Conservation (phyloP, 257 asterid species). For the Nicotiana obtusifolia region DNA sequence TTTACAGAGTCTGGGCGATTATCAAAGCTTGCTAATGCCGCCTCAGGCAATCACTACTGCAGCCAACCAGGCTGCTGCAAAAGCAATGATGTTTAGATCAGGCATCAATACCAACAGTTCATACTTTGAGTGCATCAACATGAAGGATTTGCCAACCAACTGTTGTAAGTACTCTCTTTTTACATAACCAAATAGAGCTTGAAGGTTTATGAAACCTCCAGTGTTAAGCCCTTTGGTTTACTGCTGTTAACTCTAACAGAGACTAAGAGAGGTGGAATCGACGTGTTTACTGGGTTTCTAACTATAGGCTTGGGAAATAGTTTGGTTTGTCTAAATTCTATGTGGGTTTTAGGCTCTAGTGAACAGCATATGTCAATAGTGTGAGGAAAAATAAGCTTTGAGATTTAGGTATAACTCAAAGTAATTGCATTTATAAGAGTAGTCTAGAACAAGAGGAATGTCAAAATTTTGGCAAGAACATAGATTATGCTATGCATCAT, state of each 20-base stretch:
- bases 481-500: not conserved
- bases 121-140: conserved; percentile 64
- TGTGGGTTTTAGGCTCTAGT: not conserved
- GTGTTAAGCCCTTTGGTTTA: not conserved
- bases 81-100: conserved; percentile 74
- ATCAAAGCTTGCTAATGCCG: conserved; percentile 74
- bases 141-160: conserved; percentile 58
- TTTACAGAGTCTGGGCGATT: conserved; percentile 65
- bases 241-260: not conserved
- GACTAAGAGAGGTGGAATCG: not conserved
- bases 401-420: not conserved
- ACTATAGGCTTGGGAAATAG: not conserved
- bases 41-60: conserved; percentile 65
- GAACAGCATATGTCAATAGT: not conserved
- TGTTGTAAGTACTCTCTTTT: conserved; percentile 53
- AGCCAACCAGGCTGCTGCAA: conserved; percentile 91
- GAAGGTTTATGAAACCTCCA: not conserved
- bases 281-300: not conserved
- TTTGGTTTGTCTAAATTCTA: not conserved
- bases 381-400: conserved; percentile 1
- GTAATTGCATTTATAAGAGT: not conserved
- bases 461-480: not conserved
- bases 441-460: not conserved
- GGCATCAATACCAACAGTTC: conserved; percentile 46
- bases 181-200: not conserved